A percentile compares a stretch with the other conserved stretches of the same genome.
Evolutionary conservation across 2,329 filamentous ascomycete genomes (phyloP).

Genomic region (Penicillium decumbens): DNA sequence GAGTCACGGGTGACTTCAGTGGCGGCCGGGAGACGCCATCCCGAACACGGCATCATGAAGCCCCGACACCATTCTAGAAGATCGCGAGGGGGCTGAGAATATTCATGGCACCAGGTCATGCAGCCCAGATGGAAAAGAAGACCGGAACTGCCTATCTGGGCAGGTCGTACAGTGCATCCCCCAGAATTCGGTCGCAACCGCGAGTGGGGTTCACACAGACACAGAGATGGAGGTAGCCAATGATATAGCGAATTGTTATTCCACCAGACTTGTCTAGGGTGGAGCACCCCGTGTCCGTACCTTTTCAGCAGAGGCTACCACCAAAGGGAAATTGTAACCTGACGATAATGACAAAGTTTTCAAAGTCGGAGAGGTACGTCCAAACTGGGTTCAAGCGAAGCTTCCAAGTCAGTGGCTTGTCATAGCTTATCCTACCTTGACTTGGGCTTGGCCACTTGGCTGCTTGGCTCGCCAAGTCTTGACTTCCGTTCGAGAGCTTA

Average conservation of each 20-base stretch:
- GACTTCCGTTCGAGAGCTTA: neutral
- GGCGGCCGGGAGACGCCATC: slow-evolving; percentile 18
- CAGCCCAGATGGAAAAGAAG: slow-evolving; percentile 2
- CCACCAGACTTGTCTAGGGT: no score
- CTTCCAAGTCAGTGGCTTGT: slow-evolving; percentile 3
- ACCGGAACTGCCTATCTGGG: slow-evolving; percentile 21
- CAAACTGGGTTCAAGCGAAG: neutral
- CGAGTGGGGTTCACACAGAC: neutral
- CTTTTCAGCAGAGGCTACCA: neutral
- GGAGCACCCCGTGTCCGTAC: neutral
- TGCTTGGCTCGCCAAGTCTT: slow-evolving; percentile 1
- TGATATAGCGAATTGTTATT: no score
- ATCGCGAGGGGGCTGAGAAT: neutral
- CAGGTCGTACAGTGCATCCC: slow-evolving; percentile 15
- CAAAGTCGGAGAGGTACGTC: neutral
- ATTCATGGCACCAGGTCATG: neutral
- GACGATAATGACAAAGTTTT: no score
- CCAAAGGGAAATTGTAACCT: no score
- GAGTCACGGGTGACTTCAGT: slow-evolving; percentile 16
- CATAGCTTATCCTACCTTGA: neutral
- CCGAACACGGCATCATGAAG: neutral
- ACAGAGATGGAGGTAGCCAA: neutral
- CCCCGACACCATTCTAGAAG: neutral
- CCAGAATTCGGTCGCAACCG: slow-evolving; percentile 20
- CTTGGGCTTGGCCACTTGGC: neutral